A percentile compares a stretch with the other conserved stretches of the same genome.
These are phyloP conservation scores for Carpinus fangiana DNA, from an alignment of 306 rosid genomes.

Conservation along the genomic window DNA sequence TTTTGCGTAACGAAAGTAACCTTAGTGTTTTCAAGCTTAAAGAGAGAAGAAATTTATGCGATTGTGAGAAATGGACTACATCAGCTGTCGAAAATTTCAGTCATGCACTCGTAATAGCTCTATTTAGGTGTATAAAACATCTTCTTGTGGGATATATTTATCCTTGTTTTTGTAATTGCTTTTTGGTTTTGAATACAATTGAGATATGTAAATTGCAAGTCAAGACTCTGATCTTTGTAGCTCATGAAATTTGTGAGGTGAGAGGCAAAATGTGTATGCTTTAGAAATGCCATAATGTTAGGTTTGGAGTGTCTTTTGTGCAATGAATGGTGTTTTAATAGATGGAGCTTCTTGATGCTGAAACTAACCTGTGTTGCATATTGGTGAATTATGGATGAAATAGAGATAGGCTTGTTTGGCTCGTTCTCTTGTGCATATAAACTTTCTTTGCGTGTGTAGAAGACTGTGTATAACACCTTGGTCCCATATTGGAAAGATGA, in stretches of 20 bases:
- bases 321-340: neutral
- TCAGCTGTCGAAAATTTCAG: neutral
- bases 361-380: neutral
- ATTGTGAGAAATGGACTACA: neutral
- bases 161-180: too few relatives aligned
- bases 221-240: neutral
- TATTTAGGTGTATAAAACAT: neutral
- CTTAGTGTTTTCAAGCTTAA: neutral
- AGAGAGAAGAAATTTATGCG: neutral
- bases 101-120: neutral
- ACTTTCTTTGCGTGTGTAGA: neutral
- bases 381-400: constrained; percentile 4
- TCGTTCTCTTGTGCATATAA: too few relatives aligned
- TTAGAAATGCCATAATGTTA: neutral
- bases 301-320: neutral
- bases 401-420: neutral
- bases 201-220: too few relatives aligned
- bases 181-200: too few relatives aligned
- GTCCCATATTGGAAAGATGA: too few relatives aligned
- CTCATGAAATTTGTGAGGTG: neutral
- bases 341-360: neutral
- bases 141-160: neutral
- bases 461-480: too few relatives aligned
- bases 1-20: too few relatives aligned
- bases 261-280: neutral